Evolutionary conservation across 75 land plant genomes (phyloP), one percentile per base, ranked within the genome.

Genomic region (Chamaecyparis obtusa): DNA sequence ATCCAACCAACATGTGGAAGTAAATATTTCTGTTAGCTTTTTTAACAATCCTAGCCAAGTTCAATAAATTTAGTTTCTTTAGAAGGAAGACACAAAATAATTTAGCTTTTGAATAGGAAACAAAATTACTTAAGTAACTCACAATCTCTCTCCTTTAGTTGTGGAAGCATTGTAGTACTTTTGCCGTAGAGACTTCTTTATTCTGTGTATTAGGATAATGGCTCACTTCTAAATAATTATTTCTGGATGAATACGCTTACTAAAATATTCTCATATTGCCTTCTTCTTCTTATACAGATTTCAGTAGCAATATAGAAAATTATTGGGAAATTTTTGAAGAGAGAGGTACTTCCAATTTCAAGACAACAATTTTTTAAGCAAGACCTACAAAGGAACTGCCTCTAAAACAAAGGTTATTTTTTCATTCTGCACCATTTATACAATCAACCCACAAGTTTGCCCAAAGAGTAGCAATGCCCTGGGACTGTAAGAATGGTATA

Each of bases 241-340:
- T 74, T 36, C 15, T 74, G 35, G 13, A 74, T 13, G 16, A 48
- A 51, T 1, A 11, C 2, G 16, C 14, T 51, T 51, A 0, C 15
- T 51, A 51, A 13, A 72, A 32, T 8, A 72, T 72, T 72, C 75
- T 72, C 75, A 9, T 30, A 72, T 8, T 39, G 30, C n/a, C n/a
- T n/a, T n/a, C n/a, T n/a, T n/a, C n/a, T n/a, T n/a, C n/a, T n/a
- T n/a, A n/a, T 32, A 11, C 75, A 30, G 35, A 72, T 33, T 33
- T 72, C 76, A 32, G 11, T 33, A 74, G 76, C 76, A 74, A 74
- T 74, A 74, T 24, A 74, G 76, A 74, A 74, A 11, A 74, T 74
- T 74, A 33, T 33, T 10, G 36, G 76, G 14, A 32, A 33, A 74
- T 9, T 6, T 74, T 74, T 74, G 76, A 32, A 74, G 15, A 10